phyloP scores from a whole-genome alignment of 2,329 filamentous ascomycete species.

The Magnaporthiopsis rhizophila region DNA sequence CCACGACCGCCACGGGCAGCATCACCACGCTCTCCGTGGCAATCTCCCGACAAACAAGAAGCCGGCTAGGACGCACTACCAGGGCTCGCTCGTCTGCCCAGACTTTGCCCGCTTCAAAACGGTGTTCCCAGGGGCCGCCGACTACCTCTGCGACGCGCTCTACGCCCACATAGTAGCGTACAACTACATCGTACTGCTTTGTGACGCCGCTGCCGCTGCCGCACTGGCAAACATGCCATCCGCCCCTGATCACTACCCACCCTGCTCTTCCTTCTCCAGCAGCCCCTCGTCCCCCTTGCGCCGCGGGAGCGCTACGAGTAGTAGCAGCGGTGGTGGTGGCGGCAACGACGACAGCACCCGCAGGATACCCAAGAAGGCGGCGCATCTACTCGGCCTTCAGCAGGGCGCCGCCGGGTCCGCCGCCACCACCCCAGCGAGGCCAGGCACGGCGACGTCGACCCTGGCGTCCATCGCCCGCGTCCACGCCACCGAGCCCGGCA shows the following conservation, averaged over 20 bases:
- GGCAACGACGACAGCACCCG: constrained; percentile 19
- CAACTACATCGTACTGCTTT: constrained; percentile 43
- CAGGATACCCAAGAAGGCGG: constrained; percentile 42
- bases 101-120: constrained; percentile 30
- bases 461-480: constrained; percentile 1
- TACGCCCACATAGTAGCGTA: constrained; percentile 53
- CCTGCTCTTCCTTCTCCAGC: neutral
- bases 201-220: constrained; percentile 15
- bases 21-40: neutral
- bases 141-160: constrained; percentile 49
- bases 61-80: neutral
- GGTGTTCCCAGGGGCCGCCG: constrained; percentile 44
- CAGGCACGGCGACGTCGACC: constrained; percentile 5
- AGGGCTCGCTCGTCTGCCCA: constrained; percentile 4
- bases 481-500: constrained; percentile 2
- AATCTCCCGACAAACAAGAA: neutral
- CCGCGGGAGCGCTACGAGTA: neutral
- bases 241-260: constrained; percentile 4
- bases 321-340: constrained; percentile 5
- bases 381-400: constrained; percentile 40
- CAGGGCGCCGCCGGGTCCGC: constrained; percentile 11
- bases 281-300: neutral
- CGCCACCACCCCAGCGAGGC: constrained; percentile 9
- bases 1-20: neutral
- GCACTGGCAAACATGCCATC: constrained; percentile 19